Conservation (phyloP, 1,284 basidiomycete species). For the Sanghuangporus sanghuang region DNA sequence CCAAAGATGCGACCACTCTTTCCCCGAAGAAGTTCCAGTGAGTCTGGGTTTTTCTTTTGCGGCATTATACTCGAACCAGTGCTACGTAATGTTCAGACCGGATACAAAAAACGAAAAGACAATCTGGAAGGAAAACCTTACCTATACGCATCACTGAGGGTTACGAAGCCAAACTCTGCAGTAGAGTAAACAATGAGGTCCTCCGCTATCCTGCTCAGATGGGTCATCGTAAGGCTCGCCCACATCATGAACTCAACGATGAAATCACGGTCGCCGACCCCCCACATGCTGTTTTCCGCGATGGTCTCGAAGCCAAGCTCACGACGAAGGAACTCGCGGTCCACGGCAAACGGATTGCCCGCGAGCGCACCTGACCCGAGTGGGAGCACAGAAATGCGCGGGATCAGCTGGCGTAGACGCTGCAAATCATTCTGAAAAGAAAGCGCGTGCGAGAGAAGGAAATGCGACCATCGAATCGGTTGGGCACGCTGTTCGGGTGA, state of each 20-base stretch:
- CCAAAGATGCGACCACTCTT: constrained; percentile 95
- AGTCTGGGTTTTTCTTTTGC: constrained; percentile 99
- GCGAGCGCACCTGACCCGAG: constrained; percentile 93
- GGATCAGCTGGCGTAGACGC: constrained; percentile 79
- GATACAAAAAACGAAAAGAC: neutral
- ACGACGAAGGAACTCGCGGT: constrained; percentile 82
- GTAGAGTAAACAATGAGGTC: constrained; percentile 97
- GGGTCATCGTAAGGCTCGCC: constrained; percentile 88
- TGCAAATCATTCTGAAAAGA: constrained; percentile 87
- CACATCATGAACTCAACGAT: constrained; percentile 97
- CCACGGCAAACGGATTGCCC: constrained; percentile 91
- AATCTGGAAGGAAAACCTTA: constrained; percentile 27
- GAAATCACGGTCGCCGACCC: constrained; percentile 96
- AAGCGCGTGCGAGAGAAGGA: constrained; percentile 91
- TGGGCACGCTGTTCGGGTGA: constrained; percentile 70
- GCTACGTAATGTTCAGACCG: constrained; percentile 35
- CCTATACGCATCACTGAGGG: constrained; percentile 95
- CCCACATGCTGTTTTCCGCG: constrained; percentile 92
- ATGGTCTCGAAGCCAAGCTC: constrained; percentile 84
- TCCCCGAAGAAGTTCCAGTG: constrained; percentile 89
- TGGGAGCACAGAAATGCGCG: constrained; percentile 88
- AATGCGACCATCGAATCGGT: constrained; percentile 98
- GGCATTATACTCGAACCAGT: constrained; percentile 99
- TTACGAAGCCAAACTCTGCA: constrained; percentile 94
- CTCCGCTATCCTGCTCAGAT: constrained; percentile 92